Conservation (phyloP, 495 filamentous ascomycete genomes). For the Chaetomium tenue region DNA sequence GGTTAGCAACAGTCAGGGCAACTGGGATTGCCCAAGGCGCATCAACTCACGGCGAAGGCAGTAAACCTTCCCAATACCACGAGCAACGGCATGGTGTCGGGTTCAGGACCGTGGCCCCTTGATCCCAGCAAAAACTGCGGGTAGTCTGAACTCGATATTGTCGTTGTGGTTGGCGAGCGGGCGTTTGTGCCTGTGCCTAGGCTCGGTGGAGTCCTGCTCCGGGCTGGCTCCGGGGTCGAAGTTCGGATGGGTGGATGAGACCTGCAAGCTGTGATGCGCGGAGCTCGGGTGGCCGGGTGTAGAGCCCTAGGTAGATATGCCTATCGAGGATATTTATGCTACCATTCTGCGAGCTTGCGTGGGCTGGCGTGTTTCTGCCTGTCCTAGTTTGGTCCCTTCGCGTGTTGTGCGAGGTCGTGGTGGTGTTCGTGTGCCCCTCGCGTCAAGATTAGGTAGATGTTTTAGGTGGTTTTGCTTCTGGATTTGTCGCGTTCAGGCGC, state of each 20-base stretch:
- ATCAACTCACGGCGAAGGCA: slow-evolving; percentile 15
- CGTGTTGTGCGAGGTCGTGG: neutral
- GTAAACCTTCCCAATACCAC: slow-evolving; percentile 18
- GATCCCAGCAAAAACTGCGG: neutral
- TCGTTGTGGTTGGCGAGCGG: slow-evolving; percentile 7
- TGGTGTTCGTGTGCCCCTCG: neutral
- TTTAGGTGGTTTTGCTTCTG: neutral
- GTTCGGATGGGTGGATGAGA: neutral
- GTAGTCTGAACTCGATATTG: neutral
- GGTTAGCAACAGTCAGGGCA: neutral
- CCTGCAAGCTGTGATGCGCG: neutral
- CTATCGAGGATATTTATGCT: neutral
- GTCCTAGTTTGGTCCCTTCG: neutral
- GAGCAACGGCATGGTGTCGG: slow-evolving; percentile 13
- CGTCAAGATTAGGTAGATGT: neutral
- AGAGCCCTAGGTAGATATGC: neutral
- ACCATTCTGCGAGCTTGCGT: too few relatives aligned
- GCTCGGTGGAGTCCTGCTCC: neutral
- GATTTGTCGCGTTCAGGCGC: neutral
- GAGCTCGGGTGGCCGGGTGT: neutral
- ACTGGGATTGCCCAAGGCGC: neutral
- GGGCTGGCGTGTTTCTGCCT: neutral
- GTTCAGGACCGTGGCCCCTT: neutral
- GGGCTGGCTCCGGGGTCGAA: neutral
- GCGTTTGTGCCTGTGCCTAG: neutral